A percentile compares a stretch with the other conserved stretches of the same genome.
Conservation (phyloP, 208 protist genomes). For the Acanthamoeba castellanii region DNA sequence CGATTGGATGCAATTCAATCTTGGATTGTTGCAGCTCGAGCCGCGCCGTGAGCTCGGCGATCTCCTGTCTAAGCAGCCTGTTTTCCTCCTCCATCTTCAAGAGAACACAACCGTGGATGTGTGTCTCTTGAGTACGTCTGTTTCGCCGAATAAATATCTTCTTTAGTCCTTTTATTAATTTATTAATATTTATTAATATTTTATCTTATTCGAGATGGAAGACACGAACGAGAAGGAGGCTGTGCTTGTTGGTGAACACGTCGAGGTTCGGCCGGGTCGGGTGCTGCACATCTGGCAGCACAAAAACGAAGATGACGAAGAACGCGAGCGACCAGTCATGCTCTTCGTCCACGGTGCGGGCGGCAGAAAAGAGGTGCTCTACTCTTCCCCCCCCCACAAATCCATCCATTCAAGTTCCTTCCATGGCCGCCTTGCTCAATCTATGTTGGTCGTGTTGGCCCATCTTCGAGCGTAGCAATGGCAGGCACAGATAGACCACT, state of each 20-base stretch:
- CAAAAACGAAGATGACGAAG: not conserved
- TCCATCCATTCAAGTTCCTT: no score
- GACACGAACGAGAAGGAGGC: no score
- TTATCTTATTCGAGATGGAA: no score
- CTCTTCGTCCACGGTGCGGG: slow-evolving; percentile 37
- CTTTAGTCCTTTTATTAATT: no score
- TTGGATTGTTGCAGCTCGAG: not conserved
- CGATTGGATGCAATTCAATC: no score
- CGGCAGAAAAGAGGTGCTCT: not conserved
- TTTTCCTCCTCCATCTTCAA: slow-evolving; percentile 48
- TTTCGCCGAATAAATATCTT: no score
- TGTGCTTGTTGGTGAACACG: not conserved
- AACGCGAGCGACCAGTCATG: not conserved
- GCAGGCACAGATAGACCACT: slow-evolving; percentile 28
- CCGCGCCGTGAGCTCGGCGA: not conserved
- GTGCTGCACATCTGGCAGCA: not conserved
- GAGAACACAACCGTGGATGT: not conserved
- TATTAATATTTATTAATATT: no score
- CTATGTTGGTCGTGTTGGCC: not conserved
- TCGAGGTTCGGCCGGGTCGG: not conserved
- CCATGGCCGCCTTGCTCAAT: no score
- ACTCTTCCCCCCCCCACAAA: not conserved
- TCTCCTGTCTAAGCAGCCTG: not conserved
- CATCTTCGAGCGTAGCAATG: not conserved
- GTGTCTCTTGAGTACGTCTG: not conserved